These are phyloP conservation scores for Hymenoscyphus salicellus DNA, from an alignment of 2,329 filamentous ascomycete genomes.

Conservation along the genomic window DNA sequence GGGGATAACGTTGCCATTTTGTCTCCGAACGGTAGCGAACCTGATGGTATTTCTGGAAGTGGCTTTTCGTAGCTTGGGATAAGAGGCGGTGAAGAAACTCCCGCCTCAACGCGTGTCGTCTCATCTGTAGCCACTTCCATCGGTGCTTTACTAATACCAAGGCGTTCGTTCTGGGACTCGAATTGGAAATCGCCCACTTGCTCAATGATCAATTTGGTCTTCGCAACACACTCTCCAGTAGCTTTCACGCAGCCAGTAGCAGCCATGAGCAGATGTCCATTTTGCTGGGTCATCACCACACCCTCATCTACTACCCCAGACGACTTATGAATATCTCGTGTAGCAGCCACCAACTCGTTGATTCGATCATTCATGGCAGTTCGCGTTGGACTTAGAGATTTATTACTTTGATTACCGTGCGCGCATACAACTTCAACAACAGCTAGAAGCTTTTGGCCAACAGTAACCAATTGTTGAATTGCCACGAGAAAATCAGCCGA, in stretches of 20 bases:
- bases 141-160: constrained; percentile 50
- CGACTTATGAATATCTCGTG: constrained; percentile 72
- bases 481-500: constrained; percentile 77
- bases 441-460: constrained; percentile 73
- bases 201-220: constrained; percentile 81
- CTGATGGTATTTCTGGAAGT: constrained; percentile 59
- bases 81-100: constrained; percentile 46
- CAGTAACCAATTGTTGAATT: constrained; percentile 78
- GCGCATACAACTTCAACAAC: constrained; percentile 80
- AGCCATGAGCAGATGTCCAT: constrained; percentile 69
- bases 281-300: constrained; percentile 76
- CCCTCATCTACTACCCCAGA: constrained; percentile 67
- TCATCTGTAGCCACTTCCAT: constrained; percentile 39
- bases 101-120: too few species aligned
- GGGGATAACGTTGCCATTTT: too few species aligned
- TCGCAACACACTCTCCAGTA: constrained; percentile 86
- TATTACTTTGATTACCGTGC: constrained; percentile 67
- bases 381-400: constrained; percentile 65
- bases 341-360: constrained; percentile 74
- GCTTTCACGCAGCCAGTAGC: constrained; percentile 86
- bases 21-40: constrained; percentile 39
- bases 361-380: constrained; percentile 77
- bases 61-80: constrained; percentile 60
- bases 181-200: constrained; percentile 88
- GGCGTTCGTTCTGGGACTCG: constrained; percentile 47